Conservation (phyloP, 257 asterid species). For the Rhazya stricta region DNA sequence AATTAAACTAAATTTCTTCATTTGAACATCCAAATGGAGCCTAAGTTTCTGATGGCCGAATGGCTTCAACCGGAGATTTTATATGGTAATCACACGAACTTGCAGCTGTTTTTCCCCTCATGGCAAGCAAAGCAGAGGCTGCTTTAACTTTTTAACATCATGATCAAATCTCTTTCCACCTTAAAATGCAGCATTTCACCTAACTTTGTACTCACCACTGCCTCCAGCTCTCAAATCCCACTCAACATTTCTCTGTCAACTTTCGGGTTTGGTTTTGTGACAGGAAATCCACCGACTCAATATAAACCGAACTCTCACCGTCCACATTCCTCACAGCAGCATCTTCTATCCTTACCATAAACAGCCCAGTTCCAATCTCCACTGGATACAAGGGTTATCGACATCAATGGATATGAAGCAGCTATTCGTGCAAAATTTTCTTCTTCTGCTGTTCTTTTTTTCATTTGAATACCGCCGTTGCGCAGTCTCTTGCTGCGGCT, state of each 20-base stretch:
- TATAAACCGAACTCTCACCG: constrained; percentile 17
- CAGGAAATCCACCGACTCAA: not conserved
- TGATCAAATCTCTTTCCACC: constrained; percentile 31
- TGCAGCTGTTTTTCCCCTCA: constrained; percentile 24
- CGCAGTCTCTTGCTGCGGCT: constrained; percentile 4
- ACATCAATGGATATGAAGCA: constrained; percentile 9
- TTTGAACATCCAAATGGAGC: no score
- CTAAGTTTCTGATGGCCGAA: not conserved
- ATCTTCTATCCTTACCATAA: not conserved
- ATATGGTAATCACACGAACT: no score
- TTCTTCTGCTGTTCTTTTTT: constrained; percentile 24
- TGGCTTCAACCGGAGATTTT: not conserved
- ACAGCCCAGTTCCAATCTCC: not conserved
- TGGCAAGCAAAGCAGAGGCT: constrained; percentile 41
- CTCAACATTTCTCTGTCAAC: not conserved
- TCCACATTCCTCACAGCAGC: not conserved
- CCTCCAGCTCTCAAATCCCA: not conserved
- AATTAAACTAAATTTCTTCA: no score
- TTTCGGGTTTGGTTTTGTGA: not conserved
- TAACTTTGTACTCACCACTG: not conserved
- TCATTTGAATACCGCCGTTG: constrained; percentile 14
- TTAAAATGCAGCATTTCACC: constrained; percentile 29
- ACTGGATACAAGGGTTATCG: not conserved
- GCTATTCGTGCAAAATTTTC: not conserved
- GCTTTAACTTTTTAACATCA: constrained; percentile 21